Evolutionary conservation across 2,329 filamentous ascomycete genomes (phyloP).

Genomic region (Hymenoscyphus fraxineus): DNA sequence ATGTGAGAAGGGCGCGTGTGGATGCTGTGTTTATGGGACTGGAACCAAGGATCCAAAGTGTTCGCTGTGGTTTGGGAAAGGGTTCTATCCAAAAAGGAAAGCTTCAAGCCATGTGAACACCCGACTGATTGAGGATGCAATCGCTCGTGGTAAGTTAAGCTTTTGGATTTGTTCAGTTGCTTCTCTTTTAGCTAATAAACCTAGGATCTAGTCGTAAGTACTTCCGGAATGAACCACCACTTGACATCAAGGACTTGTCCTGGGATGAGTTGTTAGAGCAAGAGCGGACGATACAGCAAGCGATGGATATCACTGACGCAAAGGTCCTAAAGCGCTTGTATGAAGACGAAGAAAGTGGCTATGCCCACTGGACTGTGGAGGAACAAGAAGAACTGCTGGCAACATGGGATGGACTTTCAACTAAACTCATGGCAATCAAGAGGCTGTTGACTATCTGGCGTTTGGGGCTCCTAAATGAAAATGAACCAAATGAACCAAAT

Average conservation of each 20-base stretch:
- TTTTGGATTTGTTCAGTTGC: not conserved
- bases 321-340: not conserved
- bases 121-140: not conserved
- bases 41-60: not conserved
- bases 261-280: not conserved
- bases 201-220: not conserved
- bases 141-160: not conserved
- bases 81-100: not conserved
- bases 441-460: no score
- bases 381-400: no score
- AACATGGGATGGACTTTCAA: no score
- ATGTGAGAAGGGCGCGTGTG: not conserved
- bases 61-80: not conserved
- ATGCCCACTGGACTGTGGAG: no score
- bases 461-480: no score
- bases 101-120: not conserved
- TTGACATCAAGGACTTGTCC: not conserved
- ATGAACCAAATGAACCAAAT: no score
- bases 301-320: not conserved
- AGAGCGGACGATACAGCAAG: not conserved
- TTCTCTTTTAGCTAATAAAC: not conserved
- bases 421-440: no score
- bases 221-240: not conserved
- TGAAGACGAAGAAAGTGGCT: not conserved
- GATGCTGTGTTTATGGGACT: not conserved